Evolutionary conservation across 495 filamentous ascomycete species (phyloP).

Genomic region (Xylaria telfairii): DNA sequence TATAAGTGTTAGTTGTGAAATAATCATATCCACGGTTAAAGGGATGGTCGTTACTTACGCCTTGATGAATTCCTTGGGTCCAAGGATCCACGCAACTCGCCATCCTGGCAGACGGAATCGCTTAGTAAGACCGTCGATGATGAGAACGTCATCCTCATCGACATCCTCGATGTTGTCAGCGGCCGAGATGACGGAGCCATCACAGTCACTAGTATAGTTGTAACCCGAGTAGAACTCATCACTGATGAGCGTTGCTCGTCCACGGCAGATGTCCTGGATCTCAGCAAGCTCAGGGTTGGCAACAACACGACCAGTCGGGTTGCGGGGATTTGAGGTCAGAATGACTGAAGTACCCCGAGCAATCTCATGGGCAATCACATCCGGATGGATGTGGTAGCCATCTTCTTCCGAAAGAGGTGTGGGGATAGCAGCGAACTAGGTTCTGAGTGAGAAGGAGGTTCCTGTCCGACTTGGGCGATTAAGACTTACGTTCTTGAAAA

Average conservation of each 20-base stretch:
- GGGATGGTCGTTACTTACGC: conserved; percentile 52
- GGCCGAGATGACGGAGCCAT: conserved; percentile 84
- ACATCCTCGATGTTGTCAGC: conserved; percentile 83
- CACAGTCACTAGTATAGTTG: conserved; percentile 90
- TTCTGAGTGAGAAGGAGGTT: conserved; percentile 18
- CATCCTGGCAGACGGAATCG: conserved; percentile 95
- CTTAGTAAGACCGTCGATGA: conserved; percentile 96
- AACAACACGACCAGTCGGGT: conserved; percentile 90
- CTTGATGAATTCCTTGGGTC: conserved; percentile 95
- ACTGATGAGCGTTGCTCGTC: conserved; percentile 87
- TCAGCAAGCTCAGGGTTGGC: conserved; percentile 78
- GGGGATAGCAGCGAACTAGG: conserved; percentile 87
- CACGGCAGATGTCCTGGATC: conserved; percentile 91
- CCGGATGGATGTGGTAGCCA: conserved; percentile 87
- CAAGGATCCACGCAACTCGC: conserved; percentile 95
- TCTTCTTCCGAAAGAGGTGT: conserved; percentile 83
- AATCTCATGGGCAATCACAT: conserved; percentile 91
- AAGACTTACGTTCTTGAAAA: conserved; percentile 79
- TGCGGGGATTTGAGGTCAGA: conserved; percentile 94
- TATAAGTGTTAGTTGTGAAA: not conserved
- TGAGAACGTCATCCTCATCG: conserved; percentile 74
- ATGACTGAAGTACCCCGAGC: conserved; percentile 86
- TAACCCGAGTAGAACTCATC: conserved; percentile 98
- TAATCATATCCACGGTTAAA: too few relatives aligned
- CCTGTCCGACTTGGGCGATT: not conserved